phyloP scores from a whole-genome alignment of 2,329 filamentous ascomycete genomes.

The Hymenoscyphus fructigenus region DNA sequence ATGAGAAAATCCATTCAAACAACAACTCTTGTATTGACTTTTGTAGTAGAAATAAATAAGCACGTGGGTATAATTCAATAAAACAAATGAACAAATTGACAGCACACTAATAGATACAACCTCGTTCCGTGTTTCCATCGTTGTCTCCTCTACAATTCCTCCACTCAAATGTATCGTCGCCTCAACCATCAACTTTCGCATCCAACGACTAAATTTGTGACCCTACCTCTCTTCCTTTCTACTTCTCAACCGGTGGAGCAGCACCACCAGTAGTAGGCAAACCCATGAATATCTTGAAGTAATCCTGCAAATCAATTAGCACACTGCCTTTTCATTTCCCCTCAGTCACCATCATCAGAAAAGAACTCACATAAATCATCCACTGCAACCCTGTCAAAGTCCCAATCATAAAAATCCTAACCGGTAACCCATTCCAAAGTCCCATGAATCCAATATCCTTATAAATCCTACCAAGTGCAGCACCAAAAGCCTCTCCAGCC shows the following conservation, averaged over 20 bases:
- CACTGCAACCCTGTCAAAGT: slow-evolving; percentile 77
- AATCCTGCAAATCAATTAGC: slow-evolving; percentile 52
- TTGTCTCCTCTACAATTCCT: background rate
- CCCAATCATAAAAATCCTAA: slow-evolving; percentile 76
- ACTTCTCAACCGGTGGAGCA: slow-evolving; percentile 27
- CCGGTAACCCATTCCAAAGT: slow-evolving; percentile 88
- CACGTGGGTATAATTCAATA: background rate
- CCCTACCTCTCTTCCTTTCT: slow-evolving; percentile 15
- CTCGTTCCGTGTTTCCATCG: background rate
- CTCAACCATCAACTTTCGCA: too few relatives aligned
- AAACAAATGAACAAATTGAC: background rate
- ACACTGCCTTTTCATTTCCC: background rate
- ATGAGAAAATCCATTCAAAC: background rate
- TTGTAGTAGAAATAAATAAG: background rate
- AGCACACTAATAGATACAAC: background rate
- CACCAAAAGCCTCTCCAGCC: slow-evolving; percentile 74
- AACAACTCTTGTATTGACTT: background rate
- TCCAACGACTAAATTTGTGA: too few relatives aligned
- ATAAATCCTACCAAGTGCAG: slow-evolving; percentile 78
- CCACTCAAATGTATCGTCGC: background rate
- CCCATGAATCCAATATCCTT: slow-evolving; percentile 81
- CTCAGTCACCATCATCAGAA: slow-evolving; percentile 4
- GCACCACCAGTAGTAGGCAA: slow-evolving; percentile 76
- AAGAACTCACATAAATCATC: slow-evolving; percentile 74
- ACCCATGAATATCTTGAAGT: slow-evolving; percentile 89